Conservation (phyloP, 202 grass and related monocot genomes). For the Saccharum hybrid region DNA sequence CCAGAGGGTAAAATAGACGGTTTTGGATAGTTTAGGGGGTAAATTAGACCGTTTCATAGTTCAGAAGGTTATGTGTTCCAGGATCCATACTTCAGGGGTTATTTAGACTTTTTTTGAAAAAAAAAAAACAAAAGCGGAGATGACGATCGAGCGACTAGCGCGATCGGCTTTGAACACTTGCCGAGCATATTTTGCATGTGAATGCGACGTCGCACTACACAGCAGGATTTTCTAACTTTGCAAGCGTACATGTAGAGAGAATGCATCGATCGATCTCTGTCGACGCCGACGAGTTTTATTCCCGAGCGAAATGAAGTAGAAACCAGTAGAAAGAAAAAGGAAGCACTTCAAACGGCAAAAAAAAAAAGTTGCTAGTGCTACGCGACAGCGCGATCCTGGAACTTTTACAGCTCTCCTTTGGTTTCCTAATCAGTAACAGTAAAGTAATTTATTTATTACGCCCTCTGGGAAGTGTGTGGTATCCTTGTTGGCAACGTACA, state of each 20-base stretch:
- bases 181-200: conserved; percentile 11
- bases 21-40: too few species aligned
- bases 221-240: background rate
- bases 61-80: too few species aligned
- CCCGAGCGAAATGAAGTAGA: conserved; percentile 13
- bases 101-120: too few species aligned
- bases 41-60: too few species aligned
- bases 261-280: background rate
- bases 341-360: background rate
- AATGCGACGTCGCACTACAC: conserved; percentile 32
- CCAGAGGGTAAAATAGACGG: too few species aligned
- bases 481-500: background rate
- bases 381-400: background rate
- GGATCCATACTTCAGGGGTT: too few species aligned
- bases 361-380: background rate
- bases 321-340: conserved; percentile 37
- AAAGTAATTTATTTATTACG: background rate
- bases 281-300: conserved; percentile 23
- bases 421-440: background rate
- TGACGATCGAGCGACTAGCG: conserved; percentile 8
- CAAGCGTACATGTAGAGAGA: background rate
- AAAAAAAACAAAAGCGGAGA: background rate
- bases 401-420: conserved; percentile 15
- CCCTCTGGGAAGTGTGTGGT: background rate
- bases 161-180: conserved; percentile 38